A percentile compares a stretch with the other conserved stretches of the same genome.
These are phyloP conservation scores for Nissolia schottii DNA, from an alignment of 306 rosid species.

Conservation along the genomic window DNA sequence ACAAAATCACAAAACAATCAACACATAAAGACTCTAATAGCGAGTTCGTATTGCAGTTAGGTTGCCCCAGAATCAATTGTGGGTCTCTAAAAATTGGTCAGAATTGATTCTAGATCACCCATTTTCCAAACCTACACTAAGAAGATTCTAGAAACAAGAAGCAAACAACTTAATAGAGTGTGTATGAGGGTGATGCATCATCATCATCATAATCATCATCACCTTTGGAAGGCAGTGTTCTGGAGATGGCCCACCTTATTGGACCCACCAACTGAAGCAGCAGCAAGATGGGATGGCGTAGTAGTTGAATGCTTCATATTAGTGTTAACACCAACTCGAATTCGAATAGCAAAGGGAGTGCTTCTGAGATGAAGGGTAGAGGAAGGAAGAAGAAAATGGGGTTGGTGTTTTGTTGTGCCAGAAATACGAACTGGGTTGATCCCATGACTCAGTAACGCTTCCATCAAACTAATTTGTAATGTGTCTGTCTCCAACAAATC, in stretches of 20 bases:
- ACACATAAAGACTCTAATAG: background rate
- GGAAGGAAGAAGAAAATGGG: constrained; percentile 18
- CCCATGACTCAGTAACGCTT: constrained; percentile 37
- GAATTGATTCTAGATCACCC: too few species aligned
- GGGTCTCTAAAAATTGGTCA: too few species aligned
- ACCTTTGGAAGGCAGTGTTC: constrained; percentile 56
- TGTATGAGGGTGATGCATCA: too few species aligned
- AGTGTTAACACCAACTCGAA: constrained; percentile 15
- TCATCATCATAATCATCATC: too few species aligned
- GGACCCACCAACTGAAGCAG: constrained; percentile 32
- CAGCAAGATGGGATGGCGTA: constrained; percentile 15
- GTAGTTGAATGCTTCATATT: background rate
- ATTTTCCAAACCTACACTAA: too few species aligned
- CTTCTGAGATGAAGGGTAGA: constrained; percentile 22
- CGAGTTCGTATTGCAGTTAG: too few species aligned
- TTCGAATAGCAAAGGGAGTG: background rate
- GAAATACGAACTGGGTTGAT: constrained; percentile 29
- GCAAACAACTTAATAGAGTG: background rate
- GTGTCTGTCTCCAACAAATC: constrained; percentile 12
- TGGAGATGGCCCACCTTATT: constrained; percentile 31
- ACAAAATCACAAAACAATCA: background rate
- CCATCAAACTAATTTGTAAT: constrained; percentile 26
- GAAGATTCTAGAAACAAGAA: background rate
- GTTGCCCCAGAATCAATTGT: too few species aligned
- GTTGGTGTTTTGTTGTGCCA: constrained; percentile 5